Evolutionary conservation across 2,329 filamentous ascomycete genomes (phyloP).

Genomic region (Venturia nashicola): DNA sequence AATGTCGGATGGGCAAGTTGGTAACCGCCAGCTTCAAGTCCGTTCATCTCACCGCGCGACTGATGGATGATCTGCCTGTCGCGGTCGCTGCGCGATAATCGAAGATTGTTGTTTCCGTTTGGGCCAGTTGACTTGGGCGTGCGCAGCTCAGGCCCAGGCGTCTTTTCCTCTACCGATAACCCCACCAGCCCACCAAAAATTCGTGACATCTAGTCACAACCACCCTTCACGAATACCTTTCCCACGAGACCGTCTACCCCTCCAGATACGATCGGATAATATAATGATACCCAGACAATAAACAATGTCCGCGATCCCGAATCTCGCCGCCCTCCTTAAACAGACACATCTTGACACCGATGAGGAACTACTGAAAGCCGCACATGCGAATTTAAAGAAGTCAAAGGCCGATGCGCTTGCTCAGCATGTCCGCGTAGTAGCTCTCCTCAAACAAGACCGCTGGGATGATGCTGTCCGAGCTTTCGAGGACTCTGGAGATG

Average conservation of each 20-base stretch:
- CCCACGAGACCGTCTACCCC: background rate
- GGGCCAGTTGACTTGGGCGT: background rate
- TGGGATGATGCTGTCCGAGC: constrained; percentile 64
- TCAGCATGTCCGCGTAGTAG: constrained; percentile 59
- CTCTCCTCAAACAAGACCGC: constrained; percentile 69
- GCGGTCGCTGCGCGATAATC: no score
- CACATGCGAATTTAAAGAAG: constrained; percentile 44
- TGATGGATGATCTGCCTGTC: no score
- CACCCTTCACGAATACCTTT: background rate
- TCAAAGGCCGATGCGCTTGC: constrained; percentile 48
- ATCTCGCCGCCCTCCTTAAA: constrained; percentile 42
- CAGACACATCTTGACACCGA: constrained; percentile 54
- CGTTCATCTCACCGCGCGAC: no score
- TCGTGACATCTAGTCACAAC: background rate
- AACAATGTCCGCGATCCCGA: constrained; percentile 12
- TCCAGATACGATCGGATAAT: background rate
- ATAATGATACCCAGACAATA: background rate
- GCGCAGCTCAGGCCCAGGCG: background rate
- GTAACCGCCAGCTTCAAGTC: no score
- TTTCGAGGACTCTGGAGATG: constrained; percentile 50
- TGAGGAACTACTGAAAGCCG: constrained; percentile 56
- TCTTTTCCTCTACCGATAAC: background rate
- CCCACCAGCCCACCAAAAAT: background rate
- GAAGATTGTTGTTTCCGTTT: background rate
- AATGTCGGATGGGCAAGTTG: no score